These are phyloP conservation scores for Carpinus fangiana DNA, from an alignment of 306 rosid species.

Conservation along the genomic window DNA sequence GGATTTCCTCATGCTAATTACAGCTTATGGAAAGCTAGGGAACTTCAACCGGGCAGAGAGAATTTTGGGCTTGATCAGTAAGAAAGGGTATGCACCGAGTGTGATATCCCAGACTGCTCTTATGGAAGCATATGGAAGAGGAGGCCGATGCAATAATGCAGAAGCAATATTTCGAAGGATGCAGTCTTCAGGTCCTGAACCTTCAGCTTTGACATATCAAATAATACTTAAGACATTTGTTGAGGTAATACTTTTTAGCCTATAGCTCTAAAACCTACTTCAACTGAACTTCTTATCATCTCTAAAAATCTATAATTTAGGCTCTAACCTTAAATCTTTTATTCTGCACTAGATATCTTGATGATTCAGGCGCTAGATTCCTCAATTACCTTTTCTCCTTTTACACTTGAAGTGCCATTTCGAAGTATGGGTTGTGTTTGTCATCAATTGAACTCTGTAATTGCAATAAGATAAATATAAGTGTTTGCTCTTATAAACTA, in stretches of 20 bases:
- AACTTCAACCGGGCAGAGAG: slow-evolving; percentile 77
- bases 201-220: slow-evolving; percentile 86
- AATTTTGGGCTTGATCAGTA: slow-evolving; percentile 64
- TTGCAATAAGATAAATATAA: background rate
- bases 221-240: slow-evolving; percentile 79
- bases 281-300: slow-evolving; percentile 4
- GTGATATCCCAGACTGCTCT: slow-evolving; percentile 89
- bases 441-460: background rate
- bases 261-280: background rate
- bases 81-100: slow-evolving; percentile 69
- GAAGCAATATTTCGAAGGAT: slow-evolving; percentile 94
- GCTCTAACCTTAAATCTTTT: background rate
- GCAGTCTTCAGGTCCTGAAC: slow-evolving; percentile 89
- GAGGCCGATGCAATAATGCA: slow-evolving; percentile 71
- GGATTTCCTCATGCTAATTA: slow-evolving; percentile 92
- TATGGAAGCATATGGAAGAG: slow-evolving; percentile 97
- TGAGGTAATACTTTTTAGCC: slow-evolving; percentile 48
- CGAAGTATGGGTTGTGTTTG: background rate
- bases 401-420: background rate
- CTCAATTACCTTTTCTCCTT: background rate
- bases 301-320: background rate
- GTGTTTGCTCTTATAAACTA: background rate
- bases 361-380: background rate
- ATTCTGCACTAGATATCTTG: background rate
- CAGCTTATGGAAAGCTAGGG: slow-evolving; percentile 91